Evolutionary conservation across 495 filamentous ascomycete genomes (phyloP), one percentile per base, ranked within the genome.

Genomic region (Evernia prunastri): DNA sequence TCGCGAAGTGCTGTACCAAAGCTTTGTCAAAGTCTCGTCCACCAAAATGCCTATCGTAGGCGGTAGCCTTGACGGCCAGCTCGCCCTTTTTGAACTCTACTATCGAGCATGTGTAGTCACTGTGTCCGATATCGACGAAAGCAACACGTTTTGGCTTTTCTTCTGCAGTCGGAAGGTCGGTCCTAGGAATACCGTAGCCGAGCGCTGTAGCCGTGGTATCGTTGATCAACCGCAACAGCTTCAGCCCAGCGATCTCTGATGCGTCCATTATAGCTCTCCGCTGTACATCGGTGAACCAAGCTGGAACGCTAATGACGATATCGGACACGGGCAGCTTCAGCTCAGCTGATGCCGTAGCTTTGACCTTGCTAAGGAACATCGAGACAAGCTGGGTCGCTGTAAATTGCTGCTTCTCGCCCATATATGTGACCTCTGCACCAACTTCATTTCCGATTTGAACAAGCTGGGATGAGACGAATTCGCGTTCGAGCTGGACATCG

Each of bases 41-140:
- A 82, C 94, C 94, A 71, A 99, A 96, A 79, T 97, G 93, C 65
- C 93, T 87, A 75, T 99, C 94, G 68, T 81, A 96, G 31, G 92
- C 85, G n/a, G 92, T 96, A 29, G 90, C 81, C 83, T 94, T 89
- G 75, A 99, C 92, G 63, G 88, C 84, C 61, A 99, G 82, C 81
- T 97, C 95, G 68, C 95, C 95, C 84, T 97, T 99, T 75, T 83
- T 88, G 81, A 96, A 97, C 79, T 97, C 92, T 63, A 96, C 92
- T 68, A 99, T 86, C 43, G 92, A 90, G 79, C 84, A 88, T 51
- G 91, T 92, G 79, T 95, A 97, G 80, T 96, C 92, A 80, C 87
- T 91, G 82, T 97, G 88, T 62, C 94, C 94, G 66, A 99, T 92
- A 76, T 99, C 95, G 77, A 99, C 77, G 74, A 98, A 96, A 60